A percentile compares a stretch with the other conserved stretches of the same genome.
These are phyloP conservation scores for Fusarium miscanthi DNA, from an alignment of 2,329 filamentous ascomycete species.

Conservation along the genomic window DNA sequence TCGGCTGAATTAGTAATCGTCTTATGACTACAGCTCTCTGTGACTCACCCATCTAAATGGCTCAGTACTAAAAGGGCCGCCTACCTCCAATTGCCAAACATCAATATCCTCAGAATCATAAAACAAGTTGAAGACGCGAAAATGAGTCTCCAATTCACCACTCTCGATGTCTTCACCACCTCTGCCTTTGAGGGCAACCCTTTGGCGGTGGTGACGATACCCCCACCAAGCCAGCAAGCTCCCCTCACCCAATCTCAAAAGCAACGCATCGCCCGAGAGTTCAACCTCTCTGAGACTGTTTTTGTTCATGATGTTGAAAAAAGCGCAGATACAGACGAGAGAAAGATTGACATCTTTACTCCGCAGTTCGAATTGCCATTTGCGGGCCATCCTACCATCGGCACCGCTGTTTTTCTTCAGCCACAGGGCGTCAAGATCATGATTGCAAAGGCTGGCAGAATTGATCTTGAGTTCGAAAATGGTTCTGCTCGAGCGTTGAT, in stretches of 20 bases:
- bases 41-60: neutral
- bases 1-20: neutral
- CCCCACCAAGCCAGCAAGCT: conserved; percentile 44
- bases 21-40: neutral
- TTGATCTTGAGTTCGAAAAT: conserved; percentile 55
- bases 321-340: conserved; percentile 39
- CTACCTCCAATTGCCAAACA: no score
- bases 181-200: conserved; percentile 66
- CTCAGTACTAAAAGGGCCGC: neutral
- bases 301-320: conserved; percentile 64
- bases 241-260: conserved; percentile 61
- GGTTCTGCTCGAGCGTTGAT: conserved; percentile 67
- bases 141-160: conserved; percentile 59
- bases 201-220: conserved; percentile 67
- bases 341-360: conserved; percentile 69
- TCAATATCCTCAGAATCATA: no score
- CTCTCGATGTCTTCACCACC: conserved; percentile 68
- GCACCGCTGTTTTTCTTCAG: conserved; percentile 62
- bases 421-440: conserved; percentile 53
- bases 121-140: neutral
- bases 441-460: conserved; percentile 66
- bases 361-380: conserved; percentile 66
- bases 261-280: conserved; percentile 68
- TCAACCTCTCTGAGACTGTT: conserved; percentile 72
- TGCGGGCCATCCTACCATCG: conserved; percentile 71